phyloP scores from a whole-genome alignment of 1,139 yeast species.

The Diutina rugosa region DNA sequence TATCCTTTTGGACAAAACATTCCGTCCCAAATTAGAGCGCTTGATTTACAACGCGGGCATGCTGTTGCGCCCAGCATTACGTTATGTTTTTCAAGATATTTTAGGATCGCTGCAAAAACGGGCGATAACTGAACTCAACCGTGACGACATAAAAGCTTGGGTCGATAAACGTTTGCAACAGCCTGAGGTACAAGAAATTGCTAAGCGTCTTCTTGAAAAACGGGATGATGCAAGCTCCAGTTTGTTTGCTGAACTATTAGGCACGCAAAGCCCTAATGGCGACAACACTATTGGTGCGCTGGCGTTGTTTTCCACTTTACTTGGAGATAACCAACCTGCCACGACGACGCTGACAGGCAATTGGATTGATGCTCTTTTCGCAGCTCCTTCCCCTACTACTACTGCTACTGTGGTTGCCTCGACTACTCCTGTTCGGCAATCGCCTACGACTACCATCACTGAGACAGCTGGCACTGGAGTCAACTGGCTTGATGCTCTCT shows the following conservation, averaged over 20 bases:
- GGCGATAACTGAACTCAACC: slow-evolving; percentile 17
- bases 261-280: background rate
- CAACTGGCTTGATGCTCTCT: background rate
- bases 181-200: slow-evolving; percentile 9
- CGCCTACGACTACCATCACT: background rate
- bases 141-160: slow-evolving; percentile 12
- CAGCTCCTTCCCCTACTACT: background rate
- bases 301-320: background rate
- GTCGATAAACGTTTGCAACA: background rate
- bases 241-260: background rate
- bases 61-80: background rate
- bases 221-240: background rate
- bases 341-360: background rate
- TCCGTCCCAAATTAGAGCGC: slow-evolving; percentile 19
- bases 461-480: background rate
- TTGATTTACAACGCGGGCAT: background rate
- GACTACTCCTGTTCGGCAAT: background rate
- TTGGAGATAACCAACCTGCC: background rate
- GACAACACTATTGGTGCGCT: background rate
- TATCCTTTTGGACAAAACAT: slow-evolving; percentile 20
- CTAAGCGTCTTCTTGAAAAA: background rate
- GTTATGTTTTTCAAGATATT: background rate
- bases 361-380: background rate
- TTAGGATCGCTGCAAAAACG: slow-evolving; percentile 9
- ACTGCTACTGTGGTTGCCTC: background rate